These are phyloP conservation scores for Lactarius indigo DNA, from an alignment of 768 basidiomycete genomes.

Conservation along the genomic window DNA sequence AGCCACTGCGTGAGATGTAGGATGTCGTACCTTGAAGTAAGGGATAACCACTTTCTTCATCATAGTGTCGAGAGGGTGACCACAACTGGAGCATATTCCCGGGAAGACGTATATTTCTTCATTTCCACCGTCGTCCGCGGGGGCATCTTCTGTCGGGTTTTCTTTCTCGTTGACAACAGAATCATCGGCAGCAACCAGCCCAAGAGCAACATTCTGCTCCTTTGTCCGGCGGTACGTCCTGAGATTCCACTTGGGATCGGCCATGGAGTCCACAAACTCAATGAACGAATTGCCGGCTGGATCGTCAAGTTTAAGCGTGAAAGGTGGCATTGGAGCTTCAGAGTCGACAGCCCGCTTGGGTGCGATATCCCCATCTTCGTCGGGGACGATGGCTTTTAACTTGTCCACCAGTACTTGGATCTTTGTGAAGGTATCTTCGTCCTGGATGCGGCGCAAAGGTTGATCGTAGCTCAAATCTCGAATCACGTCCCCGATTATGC, in stretches of 20 bases:
- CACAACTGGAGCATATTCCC: slow-evolving; percentile 86
- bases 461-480: slow-evolving; percentile 80
- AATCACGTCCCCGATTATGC: slow-evolving; percentile 78
- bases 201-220: slow-evolving; percentile 78
- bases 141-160: slow-evolving; percentile 25
- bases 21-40: slow-evolving; percentile 75
- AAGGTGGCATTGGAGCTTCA: slow-evolving; percentile 57
- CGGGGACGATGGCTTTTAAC: slow-evolving; percentile 60
- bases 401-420: slow-evolving; percentile 73
- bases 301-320: slow-evolving; percentile 87
- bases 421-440: slow-evolving; percentile 64
- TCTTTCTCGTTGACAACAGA: slow-evolving; percentile 15
- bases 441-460: slow-evolving; percentile 75
- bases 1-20: not conserved
- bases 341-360: slow-evolving; percentile 36
- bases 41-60: slow-evolving; percentile 98
- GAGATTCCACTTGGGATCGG: slow-evolving; percentile 92
- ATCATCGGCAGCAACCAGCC: slow-evolving; percentile 57
- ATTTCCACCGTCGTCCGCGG: slow-evolving; percentile 43
- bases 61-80: slow-evolving; percentile 73
- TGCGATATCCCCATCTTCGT: slow-evolving; percentile 39
- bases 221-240: slow-evolving; percentile 73
- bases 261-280: slow-evolving; percentile 81
- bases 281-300: slow-evolving; percentile 96
- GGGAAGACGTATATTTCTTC: slow-evolving; percentile 91